Percentiles rank a stretch among this genome's conserved stretches.
phyloP scores from a whole-genome alignment of 805 yeast genomes.

The Komagataella pastoris region DNA sequence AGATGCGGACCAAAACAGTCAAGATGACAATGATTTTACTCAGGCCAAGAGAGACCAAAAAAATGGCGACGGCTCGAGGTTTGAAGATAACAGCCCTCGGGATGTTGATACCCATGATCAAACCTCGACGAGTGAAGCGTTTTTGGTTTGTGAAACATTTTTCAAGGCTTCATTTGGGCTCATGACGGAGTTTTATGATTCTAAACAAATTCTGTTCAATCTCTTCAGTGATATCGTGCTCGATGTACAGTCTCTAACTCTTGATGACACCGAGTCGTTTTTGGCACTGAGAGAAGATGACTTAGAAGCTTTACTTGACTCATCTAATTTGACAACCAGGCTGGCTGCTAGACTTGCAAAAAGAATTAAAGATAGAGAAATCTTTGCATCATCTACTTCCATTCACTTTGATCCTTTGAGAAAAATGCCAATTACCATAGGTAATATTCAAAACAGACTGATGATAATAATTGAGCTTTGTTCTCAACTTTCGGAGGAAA shows the following conservation, averaged over 20 bases:
- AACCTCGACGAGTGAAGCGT: neutral
- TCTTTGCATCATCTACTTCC: constrained; percentile 23
- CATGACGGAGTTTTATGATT: constrained; percentile 51
- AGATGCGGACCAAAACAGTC: neutral
- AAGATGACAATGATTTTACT: neutral
- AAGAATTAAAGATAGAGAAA: constrained; percentile 14
- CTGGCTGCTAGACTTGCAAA: constrained; percentile 33
- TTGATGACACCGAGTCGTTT: constrained; percentile 67
- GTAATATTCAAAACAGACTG: constrained; percentile 20
- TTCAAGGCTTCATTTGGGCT: constrained; percentile 19
- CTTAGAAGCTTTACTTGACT: constrained; percentile 17
- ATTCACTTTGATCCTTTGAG: neutral
- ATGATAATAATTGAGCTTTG: constrained; percentile 26
- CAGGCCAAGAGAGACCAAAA: neutral
- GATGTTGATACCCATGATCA: neutral
- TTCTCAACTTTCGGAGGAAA: constrained; percentile 51
- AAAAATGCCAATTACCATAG: constrained; percentile 13
- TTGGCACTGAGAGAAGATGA: constrained; percentile 47
- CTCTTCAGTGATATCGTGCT: constrained; percentile 42
- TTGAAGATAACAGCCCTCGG: neutral
- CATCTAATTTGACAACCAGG: constrained; percentile 8
- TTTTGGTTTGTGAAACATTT: constrained; percentile 6
- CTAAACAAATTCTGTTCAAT: constrained; percentile 63
- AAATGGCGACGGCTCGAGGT: neutral
- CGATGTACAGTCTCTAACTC: constrained; percentile 55